Evolutionary conservation across 129 eudicot species (phyloP), one percentile per base, ranked within the genome.

Genomic region (Chrysanthemum makinoi): DNA sequence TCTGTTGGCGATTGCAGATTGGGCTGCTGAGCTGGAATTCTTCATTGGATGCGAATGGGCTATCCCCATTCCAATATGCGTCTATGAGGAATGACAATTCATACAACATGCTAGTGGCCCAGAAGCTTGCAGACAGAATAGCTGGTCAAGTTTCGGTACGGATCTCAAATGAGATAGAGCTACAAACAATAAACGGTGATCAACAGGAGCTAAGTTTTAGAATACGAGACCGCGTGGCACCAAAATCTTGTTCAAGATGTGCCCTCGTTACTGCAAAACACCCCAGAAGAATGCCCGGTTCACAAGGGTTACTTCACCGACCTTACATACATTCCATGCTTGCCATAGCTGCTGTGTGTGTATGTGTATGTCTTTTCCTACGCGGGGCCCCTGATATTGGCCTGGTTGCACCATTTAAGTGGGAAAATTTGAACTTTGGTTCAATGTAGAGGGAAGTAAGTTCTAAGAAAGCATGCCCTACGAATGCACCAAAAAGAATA

Each of bases 271-370:
- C 72, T 47, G 73, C 77, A n/a, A 82, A 86, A 63, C 81, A 77
- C 83, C 78, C 70, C 63, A 72, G 73, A 33, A 82, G 79, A 66
- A 65, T 82, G 59, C 84, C 82, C 1, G 87, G 85, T 1, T 77
- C 96, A 22, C 87, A 80, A 57, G 85, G 88, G 28, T 55, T 93
- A 64, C 90, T 93, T 66, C 90, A 87, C 19, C 91, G 95, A 3
- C 96, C 98, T 0, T 89, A 83, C 71, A 85, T 93, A 8, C 95
- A 87, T 65, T 93, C 98, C 6, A 93, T 93, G 95, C 95, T 93
- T 7, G 88, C 89, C 15, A 84, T 93, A 68, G 98, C 98, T 55
- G 98, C 98, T 20, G 98, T 93, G n/a, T 93, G 98, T 70, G 96
- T 89, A n/a, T 93, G 98, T 48, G 96, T 93, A 53, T 89, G 96